These are phyloP conservation scores for Brasenia schreberi DNA, from an alignment of 164 flowering plant species.

Conservation along the genomic window DNA sequence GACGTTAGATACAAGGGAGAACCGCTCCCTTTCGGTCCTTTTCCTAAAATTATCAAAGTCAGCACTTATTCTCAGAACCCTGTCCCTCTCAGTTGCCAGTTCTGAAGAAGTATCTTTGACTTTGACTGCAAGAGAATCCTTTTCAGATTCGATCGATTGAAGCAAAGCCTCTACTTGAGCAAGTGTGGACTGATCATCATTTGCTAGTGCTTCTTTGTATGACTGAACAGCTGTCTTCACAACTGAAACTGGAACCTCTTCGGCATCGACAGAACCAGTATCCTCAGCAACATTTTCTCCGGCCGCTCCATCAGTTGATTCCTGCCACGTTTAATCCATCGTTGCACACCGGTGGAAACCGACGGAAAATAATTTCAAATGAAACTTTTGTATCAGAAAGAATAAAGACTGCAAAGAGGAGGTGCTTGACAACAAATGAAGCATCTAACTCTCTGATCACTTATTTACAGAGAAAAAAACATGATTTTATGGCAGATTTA, in stretches of 20 bases:
- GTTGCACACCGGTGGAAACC: too few relatives aligned
- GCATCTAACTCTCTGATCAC: too few relatives aligned
- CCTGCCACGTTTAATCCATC: conserved; percentile 24
- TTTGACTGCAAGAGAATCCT: conserved; percentile 37
- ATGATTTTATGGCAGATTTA: too few relatives aligned
- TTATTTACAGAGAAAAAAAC: too few relatives aligned
- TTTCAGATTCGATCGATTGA: conserved; percentile 60
- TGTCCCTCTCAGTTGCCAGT: conserved; percentile 38
- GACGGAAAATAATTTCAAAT: too few relatives aligned
- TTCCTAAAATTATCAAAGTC: conserved; percentile 93
- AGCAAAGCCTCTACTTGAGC: conserved; percentile 53
- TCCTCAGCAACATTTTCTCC: conserved; percentile 28
- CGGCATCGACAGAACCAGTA: conserved; percentile 17
- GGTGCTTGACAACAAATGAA: too few relatives aligned
- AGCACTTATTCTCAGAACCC: conserved; percentile 71
- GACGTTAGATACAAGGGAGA: conserved; percentile 56
- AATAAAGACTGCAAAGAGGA: too few relatives aligned
- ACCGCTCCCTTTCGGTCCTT: conserved; percentile 83
- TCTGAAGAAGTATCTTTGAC: conserved; percentile 43
- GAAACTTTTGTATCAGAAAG: too few relatives aligned
- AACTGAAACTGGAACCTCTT: conserved; percentile 30
- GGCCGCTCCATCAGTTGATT: conserved; percentile 25
- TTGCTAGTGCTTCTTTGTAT: conserved; percentile 65
- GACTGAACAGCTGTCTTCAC: conserved; percentile 34
- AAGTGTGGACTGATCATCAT: conserved; percentile 43